Evolutionary conservation across 129 eudicot species (phyloP).

Genomic region (Lactuca sativa): DNA sequence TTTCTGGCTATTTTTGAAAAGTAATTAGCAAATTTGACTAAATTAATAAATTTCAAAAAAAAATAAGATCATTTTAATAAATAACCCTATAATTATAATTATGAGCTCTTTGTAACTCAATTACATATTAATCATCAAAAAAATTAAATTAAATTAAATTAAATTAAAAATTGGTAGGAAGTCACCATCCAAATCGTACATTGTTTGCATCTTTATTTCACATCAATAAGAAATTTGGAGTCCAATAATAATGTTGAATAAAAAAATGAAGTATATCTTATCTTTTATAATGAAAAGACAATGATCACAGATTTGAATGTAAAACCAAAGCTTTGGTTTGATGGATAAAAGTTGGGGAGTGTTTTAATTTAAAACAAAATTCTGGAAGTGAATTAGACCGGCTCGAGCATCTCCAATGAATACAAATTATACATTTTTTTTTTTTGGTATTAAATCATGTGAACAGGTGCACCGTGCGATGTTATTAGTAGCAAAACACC

Average conservation of each 20-base stretch:
- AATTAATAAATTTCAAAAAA: too few species aligned
- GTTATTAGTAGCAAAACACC: neutral
- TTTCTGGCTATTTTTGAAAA: too few species aligned
- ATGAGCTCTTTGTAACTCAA: neutral
- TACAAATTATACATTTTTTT: neutral
- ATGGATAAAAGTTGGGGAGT: neutral
- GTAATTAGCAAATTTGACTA: too few species aligned
- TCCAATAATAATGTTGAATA: slow-evolving; percentile 14
- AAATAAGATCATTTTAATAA: too few species aligned
- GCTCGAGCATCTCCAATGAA: neutral
- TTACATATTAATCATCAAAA: too few species aligned
- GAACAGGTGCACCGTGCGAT: neutral
- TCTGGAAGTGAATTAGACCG: neutral
- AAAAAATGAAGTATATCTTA: slow-evolving; percentile 4
- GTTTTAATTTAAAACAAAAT: neutral
- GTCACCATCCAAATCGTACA: slow-evolving; percentile 11
- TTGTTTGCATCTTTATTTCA: slow-evolving; percentile 18
- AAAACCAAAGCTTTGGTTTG: neutral
- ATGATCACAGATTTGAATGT: neutral
- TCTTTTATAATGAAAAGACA: neutral
- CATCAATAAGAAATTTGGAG: slow-evolving; percentile 8
- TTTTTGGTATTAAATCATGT: neutral
- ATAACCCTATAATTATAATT: too few species aligned
- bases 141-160: too few species aligned
- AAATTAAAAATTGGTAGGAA: neutral